Base-by-base conservation (phyloP, 163 green algal species). In the Scenedesmus sp. region DNA sequence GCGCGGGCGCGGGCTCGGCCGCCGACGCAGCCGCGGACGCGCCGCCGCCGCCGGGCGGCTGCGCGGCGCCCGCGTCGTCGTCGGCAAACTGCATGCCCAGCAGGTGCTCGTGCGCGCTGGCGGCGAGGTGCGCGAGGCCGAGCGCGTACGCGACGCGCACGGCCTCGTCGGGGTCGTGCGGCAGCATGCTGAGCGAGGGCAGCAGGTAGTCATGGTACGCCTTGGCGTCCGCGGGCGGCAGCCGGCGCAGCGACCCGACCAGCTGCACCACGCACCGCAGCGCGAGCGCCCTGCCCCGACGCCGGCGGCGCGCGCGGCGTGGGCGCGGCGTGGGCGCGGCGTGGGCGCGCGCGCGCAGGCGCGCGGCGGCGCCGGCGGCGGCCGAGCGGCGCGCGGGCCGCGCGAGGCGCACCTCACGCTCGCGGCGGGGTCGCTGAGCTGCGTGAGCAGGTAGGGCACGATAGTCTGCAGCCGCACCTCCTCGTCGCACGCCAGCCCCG, bases 151-250 rank as follows among this genome's bases (percentile, higher is more conserved):
- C 86, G 20, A 94, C 87, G n/a, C 93, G 83, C 60, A 99, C 92
- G 17, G 56, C 66, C 76, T 97, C 92, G 82, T 98, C 94, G 4
- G 67, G 31, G 74, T 98, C 92, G 26, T 85, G 86, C 17, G 95
- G 94, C 44, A 97, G 87, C 67, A 96, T 76, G 1, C 89, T 95
- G 39, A 99, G 84, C 10, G 89, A 92, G 11, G 96, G 96, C 60
- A 99, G 87, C 33, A 99, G 85, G 84, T 98, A 99, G 86, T 99
- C 96, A 13, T 89, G 87, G 75, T 97, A 97, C 2, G 97, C 77
- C 10, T 67, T 67, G 24, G 69, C 69, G 47, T 77, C 69, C 22
- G 69, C 69, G 48, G 69, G 69, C 9, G 69, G 69, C 36, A 77
- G 54, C n/a, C 45, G 44, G 7, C 33, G 22, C 10, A 81, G 48